Percentiles rank a stretch among this genome's conserved stretches.
phyloP scores from a whole-genome alignment of 495 filamentous ascomycete species.

The Penicillium ucsense region DNA sequence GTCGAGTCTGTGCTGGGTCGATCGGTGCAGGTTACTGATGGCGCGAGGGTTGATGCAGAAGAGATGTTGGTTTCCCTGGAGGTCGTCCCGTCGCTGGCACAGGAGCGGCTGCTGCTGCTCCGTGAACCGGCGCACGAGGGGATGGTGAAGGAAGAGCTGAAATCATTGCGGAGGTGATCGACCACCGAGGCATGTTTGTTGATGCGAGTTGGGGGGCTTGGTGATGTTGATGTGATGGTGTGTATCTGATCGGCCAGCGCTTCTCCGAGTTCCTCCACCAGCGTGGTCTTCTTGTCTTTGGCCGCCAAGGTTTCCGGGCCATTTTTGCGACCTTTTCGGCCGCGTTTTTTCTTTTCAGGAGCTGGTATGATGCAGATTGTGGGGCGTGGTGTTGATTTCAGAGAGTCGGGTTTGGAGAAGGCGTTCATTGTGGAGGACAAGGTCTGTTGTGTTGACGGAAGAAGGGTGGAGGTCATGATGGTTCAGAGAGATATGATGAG shows the following conservation, averaged over 20 bases:
- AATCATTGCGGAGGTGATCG: slow-evolving; percentile 12
- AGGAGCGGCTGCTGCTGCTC: slow-evolving; percentile 12
- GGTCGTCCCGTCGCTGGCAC: slow-evolving; percentile 2
- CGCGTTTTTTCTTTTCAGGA: slow-evolving; percentile 11
- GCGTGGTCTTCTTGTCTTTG: slow-evolving; percentile 6
- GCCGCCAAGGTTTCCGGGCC: neutral
- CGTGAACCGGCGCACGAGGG: slow-evolving; percentile 10
- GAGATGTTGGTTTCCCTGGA: neutral
- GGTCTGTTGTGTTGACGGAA: neutral
- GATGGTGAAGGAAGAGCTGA: neutral
- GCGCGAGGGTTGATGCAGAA: neutral
- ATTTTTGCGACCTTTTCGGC: neutral
- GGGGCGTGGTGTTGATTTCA: neutral
- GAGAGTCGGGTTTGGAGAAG: neutral
- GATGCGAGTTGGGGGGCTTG: neutral
- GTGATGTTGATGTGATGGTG: neutral
- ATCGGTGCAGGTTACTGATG: neutral
- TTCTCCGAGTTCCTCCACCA: slow-evolving; percentile 17
- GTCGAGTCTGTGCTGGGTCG: neutral
- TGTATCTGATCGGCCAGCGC: slow-evolving; percentile 13
- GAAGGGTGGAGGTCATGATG: neutral
- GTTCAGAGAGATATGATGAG: too few species aligned
- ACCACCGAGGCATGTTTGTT: slow-evolving; percentile 1
- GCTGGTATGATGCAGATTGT: neutral
- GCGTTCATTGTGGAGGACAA: slow-evolving; percentile 8